Conservation (phyloP, 768 basidiomycete genomes). For the Russula sp. region DNA sequence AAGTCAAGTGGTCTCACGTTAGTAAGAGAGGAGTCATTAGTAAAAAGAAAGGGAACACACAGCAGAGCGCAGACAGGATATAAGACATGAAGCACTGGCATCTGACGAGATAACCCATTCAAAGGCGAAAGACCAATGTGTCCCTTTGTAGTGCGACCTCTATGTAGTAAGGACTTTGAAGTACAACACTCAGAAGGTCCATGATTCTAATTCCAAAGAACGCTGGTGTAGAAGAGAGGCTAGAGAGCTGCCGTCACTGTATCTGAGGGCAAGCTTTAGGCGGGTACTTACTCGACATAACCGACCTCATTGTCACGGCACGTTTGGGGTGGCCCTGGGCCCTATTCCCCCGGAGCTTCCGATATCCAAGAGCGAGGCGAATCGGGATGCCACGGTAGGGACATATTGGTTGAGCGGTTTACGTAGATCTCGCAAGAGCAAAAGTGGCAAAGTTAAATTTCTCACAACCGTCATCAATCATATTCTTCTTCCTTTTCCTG, state of each 20-base stretch:
- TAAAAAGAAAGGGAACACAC: constrained; percentile 39
- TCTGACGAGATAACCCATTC: constrained; percentile 10
- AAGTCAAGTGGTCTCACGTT: background rate
- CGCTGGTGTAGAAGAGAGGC: constrained; percentile 50
- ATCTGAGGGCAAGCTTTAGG: no score
- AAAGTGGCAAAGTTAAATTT: no score
- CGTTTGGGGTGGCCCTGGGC: no score
- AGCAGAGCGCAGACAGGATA: constrained; percentile 81
- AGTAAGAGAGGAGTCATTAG: background rate
- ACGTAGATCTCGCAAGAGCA: no score
- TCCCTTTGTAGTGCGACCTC: constrained; percentile 82
- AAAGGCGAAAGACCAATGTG: constrained; percentile 52
- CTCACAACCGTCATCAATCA: no score
- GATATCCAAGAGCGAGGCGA: no score
- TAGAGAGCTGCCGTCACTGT: no score
- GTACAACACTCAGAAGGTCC: constrained; percentile 79
- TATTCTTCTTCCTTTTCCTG: background rate
- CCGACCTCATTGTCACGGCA: no score
- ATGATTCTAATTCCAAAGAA: constrained; percentile 88
- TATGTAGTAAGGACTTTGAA: constrained; percentile 86
- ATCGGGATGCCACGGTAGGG: no score
- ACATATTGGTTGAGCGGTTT: no score
- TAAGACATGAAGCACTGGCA: constrained; percentile 77
- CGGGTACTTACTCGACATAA: no score
- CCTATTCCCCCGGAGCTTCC: no score